Base-by-base conservation (phyloP, 129 eudicot genomes). In the Scalesia atractyloides region DNA sequence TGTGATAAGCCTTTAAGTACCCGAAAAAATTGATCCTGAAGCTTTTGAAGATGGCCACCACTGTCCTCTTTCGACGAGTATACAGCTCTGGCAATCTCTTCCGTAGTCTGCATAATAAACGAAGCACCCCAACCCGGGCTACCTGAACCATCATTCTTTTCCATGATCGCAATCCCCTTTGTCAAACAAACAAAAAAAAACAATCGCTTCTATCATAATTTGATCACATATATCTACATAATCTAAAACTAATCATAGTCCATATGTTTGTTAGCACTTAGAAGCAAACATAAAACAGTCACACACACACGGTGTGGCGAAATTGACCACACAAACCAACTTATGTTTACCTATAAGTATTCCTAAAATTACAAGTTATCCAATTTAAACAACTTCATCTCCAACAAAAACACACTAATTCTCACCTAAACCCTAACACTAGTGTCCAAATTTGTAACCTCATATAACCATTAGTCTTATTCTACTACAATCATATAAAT, bases 71-170 rank as follows among this genome's bases (percentile, higher is more conserved):
- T 87, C 19, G 95, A 86, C 24, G 97, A 86, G 72, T 76, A 81
- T 69, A 92, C 87, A 76, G 90, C 96, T 76, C 88, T 75, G 14
- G 94, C 86, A 68, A 90, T 97, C 74, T 90, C 96, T 79, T 91
- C 97, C 19, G 90, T 84, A 17, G 98, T 87, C 76, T 85, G 97
- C 89, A 81, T 65, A 73, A 88, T 76, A 49, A 82, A 85, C 62
- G 98, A 86, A 60, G 98, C 76, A 34, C 91, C 75, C 99, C 99
- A 94, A 60, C 93, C 78, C 33, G 96, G 96, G 80, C 91, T 90
- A 70, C 76, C 91, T 2, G 84, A 58, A 43, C 80, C 93, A 81
- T 86, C 99, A 53, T 83, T 80, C 39, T 84, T 85, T 67, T 87
- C 86, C 97, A 94, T 88, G 34, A 46, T 43, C 66, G 12, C 22